Conservation (phyloP, 306 rosid species). For the Hylodesmum podocarpum region DNA sequence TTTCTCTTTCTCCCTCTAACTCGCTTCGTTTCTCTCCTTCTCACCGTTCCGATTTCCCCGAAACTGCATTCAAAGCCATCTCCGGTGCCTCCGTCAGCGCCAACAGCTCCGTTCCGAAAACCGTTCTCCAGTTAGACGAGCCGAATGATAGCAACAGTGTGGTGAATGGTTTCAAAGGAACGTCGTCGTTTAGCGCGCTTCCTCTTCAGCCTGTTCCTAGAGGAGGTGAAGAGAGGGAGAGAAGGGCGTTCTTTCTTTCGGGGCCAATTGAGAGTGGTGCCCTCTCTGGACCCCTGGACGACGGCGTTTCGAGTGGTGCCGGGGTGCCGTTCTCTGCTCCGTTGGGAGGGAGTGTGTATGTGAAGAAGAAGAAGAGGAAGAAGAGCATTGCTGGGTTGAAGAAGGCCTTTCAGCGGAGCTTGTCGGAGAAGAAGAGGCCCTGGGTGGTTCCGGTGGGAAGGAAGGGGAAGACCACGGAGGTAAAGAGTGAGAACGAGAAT, state of each 20-base stretch:
- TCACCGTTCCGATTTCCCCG: conserved; percentile 61
- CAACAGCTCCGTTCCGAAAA: conserved; percentile 70
- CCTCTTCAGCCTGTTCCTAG: conserved; percentile 81
- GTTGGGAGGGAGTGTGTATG: conserved; percentile 52
- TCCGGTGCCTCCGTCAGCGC: conserved; percentile 93
- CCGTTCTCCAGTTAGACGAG: conserved; percentile 63
- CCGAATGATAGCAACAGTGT: conserved; percentile 44
- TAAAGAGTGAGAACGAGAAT: conserved; percentile 27
- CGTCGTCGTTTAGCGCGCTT: conserved; percentile 71
- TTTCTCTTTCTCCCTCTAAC: conserved; percentile 71
- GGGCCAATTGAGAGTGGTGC: conserved; percentile 92
- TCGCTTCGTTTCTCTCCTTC: conserved; percentile 84
- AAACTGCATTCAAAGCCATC: conserved; percentile 72
- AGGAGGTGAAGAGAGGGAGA: conserved; percentile 47
- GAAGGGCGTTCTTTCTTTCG: conserved; percentile 80
- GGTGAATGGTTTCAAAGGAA: conserved; percentile 71
- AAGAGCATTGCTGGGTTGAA: conserved; percentile 64
- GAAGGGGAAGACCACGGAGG: conserved; percentile 55
- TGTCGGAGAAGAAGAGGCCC: conserved; percentile 80
- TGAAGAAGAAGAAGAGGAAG: conserved; percentile 58
- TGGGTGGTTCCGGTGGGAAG: conserved; percentile 82
- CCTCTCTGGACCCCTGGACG: conserved; percentile 79
- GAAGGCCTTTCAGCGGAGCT: conserved; percentile 65
- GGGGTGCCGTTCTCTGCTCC: conserved; percentile 83
- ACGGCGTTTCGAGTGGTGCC: conserved; percentile 29